Evolutionary conservation across 2,329 filamentous ascomycete genomes (phyloP).

Genomic region (Aspergillus sp.): DNA sequence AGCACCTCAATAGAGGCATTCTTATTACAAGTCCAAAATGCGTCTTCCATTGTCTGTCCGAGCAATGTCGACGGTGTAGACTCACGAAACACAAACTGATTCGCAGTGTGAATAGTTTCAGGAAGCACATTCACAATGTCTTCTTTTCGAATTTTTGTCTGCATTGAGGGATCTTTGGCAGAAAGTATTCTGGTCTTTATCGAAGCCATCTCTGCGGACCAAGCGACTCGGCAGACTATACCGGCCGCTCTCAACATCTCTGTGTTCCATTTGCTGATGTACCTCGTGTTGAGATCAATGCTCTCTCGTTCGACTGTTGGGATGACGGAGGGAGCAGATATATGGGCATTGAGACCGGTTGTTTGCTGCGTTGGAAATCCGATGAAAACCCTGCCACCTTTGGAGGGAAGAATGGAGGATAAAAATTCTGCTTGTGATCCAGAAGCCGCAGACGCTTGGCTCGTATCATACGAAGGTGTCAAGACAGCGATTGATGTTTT

Average conservation of each 20-base stretch:
- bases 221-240: constrained; percentile 84
- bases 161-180: constrained; percentile 28
- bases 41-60: constrained; percentile 84
- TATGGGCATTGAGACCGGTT: constrained; percentile 87
- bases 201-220: constrained; percentile 80
- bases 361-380: constrained; percentile 98
- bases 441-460: constrained; percentile 63
- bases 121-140: constrained; percentile 69
- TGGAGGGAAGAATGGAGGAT: constrained; percentile 82
- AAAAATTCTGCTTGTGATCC: constrained; percentile 67
- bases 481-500: constrained; percentile 81
- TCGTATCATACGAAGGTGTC: constrained; percentile 86
- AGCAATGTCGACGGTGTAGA: constrained; percentile 86
- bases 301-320: constrained; percentile 96
- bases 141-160: constrained; percentile 59
- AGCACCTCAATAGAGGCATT: constrained; percentile 82
- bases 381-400: constrained; percentile 91
- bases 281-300: constrained; percentile 93
- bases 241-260: constrained; percentile 90
- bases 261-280: constrained; percentile 92
- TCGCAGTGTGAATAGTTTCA: constrained; percentile 77
- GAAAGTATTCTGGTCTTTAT: constrained; percentile 62
- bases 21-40: constrained; percentile 90
- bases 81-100: constrained; percentile 84
- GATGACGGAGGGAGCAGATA: constrained; percentile 93